These are phyloP conservation scores for Fusarium scirpi DNA, from an alignment of 2,329 filamentous ascomycete species.

Conservation along the genomic window DNA sequence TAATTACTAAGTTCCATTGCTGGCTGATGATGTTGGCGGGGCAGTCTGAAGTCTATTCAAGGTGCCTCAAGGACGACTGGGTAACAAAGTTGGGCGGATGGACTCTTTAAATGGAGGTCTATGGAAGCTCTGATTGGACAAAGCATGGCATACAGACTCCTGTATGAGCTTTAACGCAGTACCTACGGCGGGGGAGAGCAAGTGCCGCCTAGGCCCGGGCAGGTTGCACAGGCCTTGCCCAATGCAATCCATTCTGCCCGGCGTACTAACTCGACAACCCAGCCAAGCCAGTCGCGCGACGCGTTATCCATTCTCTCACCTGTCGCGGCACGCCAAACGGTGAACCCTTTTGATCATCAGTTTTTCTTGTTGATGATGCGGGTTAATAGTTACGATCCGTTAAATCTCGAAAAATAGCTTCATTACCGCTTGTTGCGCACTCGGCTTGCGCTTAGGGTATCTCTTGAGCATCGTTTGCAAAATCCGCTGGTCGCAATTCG, in stretches of 20 bases:
- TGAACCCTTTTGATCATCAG: slow-evolving; percentile 8
- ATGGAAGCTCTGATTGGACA: background rate
- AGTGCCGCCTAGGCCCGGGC: background rate
- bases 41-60: background rate
- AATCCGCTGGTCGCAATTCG: slow-evolving; percentile 37
- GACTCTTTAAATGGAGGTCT: background rate
- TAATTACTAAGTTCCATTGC: background rate
- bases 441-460: background rate
- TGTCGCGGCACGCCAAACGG: slow-evolving; percentile 33
- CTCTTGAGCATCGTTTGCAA: slow-evolving; percentile 20
- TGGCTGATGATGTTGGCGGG: background rate
- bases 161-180: background rate
- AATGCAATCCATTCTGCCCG: background rate
- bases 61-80: background rate
- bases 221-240: slow-evolving; percentile 20
- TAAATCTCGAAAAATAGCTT: slow-evolving; percentile 21
- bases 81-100: background rate
- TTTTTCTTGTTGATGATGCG: slow-evolving; percentile 24
- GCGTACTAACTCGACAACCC: slow-evolving; percentile 18
- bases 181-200: background rate
- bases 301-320: slow-evolving; percentile 41
- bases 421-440: slow-evolving; percentile 1
- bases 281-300: slow-evolving; percentile 41
- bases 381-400: slow-evolving; percentile 6
- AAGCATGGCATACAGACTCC: background rate